Evolutionary conservation across 2,329 filamentous ascomycete species (phyloP), one percentile per base, ranked within the genome.

Genomic region (Diplocarpon rosae): DNA sequence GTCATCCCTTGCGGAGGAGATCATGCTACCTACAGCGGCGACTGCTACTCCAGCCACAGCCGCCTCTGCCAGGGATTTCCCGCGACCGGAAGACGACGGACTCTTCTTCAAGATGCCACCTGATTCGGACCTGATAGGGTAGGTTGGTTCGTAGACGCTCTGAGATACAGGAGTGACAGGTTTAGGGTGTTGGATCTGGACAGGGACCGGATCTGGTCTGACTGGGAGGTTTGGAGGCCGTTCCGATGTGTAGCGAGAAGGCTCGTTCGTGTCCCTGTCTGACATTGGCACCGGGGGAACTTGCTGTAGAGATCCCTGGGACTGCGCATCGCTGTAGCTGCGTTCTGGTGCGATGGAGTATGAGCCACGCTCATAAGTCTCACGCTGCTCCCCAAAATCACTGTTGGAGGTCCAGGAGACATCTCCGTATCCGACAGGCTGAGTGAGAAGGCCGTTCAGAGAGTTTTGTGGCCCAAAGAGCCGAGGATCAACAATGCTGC

Each of bases 131-230:
- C 51, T 52, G 31, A 46, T 30, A 56, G 60, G 27, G 65, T 66
- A 40, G 62, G 56, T 16, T 61, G 68, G 66, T 38, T 78, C 72
- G 55, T 86, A 85, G 1, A 89, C 72, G 14, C 75, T 75, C 49
- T 75, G 74, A 31, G 80, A 80, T 2, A 93, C 78, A 0, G 85
- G 85, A 2, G 75, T 71, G 47, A 85, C 74, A 2, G 89, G 89
- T 54, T 88, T 82, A 2, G 89, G 89, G 56, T 94, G 86, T 60
- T 92, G 83, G n/a, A 95, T 70, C 10, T 80, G 78, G 28, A 87
- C 72, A 0, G 76, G 70, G 24, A 87, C 72, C 0, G 76, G 70
- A 5, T 68, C 76, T 5, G 80, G 75, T 34, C 75, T 70, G 13
- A 63, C 59, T 14, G 62, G 65, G 16, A 65, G 61, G 2, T 68